Base-by-base conservation (phyloP, 2,329 filamentous ascomycete genomes). In the Neurospora crassa region DNA sequence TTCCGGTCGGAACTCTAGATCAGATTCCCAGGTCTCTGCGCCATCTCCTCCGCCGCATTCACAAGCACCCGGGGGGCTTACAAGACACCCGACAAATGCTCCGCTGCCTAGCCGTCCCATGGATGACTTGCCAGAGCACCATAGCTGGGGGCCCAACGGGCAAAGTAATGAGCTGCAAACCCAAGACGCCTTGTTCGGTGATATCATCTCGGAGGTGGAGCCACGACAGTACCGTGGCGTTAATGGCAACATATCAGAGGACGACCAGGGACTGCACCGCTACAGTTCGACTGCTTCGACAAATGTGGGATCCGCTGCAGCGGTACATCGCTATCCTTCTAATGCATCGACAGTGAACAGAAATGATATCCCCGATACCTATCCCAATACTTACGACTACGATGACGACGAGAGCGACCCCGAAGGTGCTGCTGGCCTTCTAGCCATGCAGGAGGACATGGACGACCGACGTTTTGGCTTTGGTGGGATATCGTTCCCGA, bases 381-480 rank as follows among this genome's bases (percentile, higher is more conserved):
- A 81, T 74, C 77, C 79, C 1, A 78, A 79, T 3, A 76, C 79
- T 2, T 80, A 81, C 74, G 75, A 80, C 68, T 81, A 83, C 73
- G 81, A 85, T 43, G 83, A 86, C 40, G 91, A 95, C 70, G 93
- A 96, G 68, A 96, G 93, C 78, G 95, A 98, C 78, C 89, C 92
- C 0, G 95, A 97, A 80, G 95, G 92, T 24, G 90, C 91, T 47
- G 93, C 93, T 72, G 95, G 96, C 18, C 83, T 96, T 69, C 88
- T 92, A 78, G 94, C 94, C 75, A 89, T 98, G 86, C 89, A 90
- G 72, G 89, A 94, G 81, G 94, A 93, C 5, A 88, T 93, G 79
- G 92, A 96, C 72, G 89, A 90, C 69, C 88, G 89, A 68, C 85
- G 87, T 71, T 87, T 88, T 75, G 89, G 87, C 77, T 86, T 87